These are phyloP conservation scores for Phyllosticta ampelicida DNA, from an alignment of 2,329 filamentous ascomycete species.

Conservation along the genomic window DNA sequence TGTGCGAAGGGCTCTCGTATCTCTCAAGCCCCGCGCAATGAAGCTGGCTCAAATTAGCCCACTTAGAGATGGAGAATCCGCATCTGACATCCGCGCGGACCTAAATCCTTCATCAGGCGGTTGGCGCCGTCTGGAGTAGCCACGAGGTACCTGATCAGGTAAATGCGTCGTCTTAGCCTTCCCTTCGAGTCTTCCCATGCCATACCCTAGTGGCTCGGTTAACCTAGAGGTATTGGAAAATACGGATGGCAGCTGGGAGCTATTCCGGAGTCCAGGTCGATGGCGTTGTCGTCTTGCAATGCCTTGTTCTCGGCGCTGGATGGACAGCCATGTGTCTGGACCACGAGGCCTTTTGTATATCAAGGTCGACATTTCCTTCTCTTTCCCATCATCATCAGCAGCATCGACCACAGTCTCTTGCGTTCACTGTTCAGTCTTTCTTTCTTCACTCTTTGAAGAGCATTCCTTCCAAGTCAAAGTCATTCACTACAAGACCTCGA, in stretches of 20 bases:
- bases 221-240: background rate
- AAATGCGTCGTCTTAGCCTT: background rate
- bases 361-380: background rate
- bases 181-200: background rate
- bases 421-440: background rate
- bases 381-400: background rate
- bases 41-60: background rate
- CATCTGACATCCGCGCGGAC: background rate
- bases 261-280: background rate
- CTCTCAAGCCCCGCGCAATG: background rate
- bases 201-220: background rate
- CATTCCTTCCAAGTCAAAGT: background rate
- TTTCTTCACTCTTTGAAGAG: constrained; percentile 2
- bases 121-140: background rate
- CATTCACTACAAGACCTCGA: background rate
- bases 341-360: background rate
- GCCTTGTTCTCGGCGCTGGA: background rate
- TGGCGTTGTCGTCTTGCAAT: background rate
- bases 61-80: background rate
- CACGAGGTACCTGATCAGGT: background rate
- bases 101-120: background rate
- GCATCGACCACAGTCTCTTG: background rate
- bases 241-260: background rate
- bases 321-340: background rate
- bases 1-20: background rate